Percentiles rank a stretch among this genome's conserved stretches.
phyloP scores from a whole-genome alignment of 306 rosid species.

The Morella rubra region DNA sequence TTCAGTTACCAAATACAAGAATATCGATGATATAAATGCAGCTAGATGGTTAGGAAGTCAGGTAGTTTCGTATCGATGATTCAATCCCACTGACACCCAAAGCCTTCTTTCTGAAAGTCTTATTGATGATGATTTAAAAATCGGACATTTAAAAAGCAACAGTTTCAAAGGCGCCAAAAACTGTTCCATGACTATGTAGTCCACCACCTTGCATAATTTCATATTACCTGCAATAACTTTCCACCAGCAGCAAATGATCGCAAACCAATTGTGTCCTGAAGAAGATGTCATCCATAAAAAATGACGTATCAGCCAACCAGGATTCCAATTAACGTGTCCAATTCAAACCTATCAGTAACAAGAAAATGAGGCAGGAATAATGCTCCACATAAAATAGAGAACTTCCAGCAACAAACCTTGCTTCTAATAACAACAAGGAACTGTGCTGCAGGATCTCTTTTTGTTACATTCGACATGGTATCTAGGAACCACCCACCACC shows the following conservation, averaged over 20 bases:
- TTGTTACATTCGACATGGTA: constrained; percentile 71
- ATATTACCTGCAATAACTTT: constrained; percentile 83
- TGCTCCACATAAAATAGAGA: constrained; percentile 11
- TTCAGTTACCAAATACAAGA: constrained; percentile 22
- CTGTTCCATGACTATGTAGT: background rate
- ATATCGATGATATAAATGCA: constrained; percentile 18
- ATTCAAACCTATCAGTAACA: constrained; percentile 21
- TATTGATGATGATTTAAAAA: constrained; percentile 10
- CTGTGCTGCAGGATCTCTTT: constrained; percentile 97
- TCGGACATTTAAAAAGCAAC: background rate
- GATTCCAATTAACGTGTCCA: constrained; percentile 13
- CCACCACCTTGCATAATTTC: background rate
- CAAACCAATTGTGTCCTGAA: constrained; percentile 88
- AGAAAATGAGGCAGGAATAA: constrained; percentile 14
- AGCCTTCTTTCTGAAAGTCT: constrained; percentile 7
- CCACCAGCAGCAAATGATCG: constrained; percentile 98
- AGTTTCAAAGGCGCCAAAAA: background rate
- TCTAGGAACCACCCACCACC: constrained; percentile 98
- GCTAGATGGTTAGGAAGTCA: constrained; percentile 14
- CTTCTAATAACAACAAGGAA: constrained; percentile 75
- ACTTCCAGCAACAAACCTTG: constrained; percentile 61
- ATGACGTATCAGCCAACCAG: constrained; percentile 34
- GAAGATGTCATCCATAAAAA: constrained; percentile 25
- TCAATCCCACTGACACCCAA: constrained; percentile 14
- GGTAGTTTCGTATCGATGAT: background rate